A percentile compares a stretch with the other conserved stretches of the same genome.
phyloP scores from a whole-genome alignment of 495 filamentous ascomycete species.

The Pseudoneurospora amorphoporcata region DNA sequence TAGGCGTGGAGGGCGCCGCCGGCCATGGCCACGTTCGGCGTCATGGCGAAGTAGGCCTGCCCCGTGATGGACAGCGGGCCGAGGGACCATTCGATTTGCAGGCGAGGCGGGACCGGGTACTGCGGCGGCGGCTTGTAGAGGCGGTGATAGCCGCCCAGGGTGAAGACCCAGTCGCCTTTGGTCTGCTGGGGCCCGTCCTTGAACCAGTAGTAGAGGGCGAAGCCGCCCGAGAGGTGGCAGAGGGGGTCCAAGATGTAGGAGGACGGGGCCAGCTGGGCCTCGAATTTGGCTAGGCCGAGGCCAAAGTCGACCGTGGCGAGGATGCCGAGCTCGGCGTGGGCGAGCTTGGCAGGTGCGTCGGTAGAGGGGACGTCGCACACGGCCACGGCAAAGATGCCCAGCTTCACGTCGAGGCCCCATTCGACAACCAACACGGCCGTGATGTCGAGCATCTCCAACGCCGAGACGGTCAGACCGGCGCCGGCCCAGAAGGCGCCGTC shows the following conservation, averaged over 20 bases:
- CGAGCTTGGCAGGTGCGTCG: conserved; percentile 14
- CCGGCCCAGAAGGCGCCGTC: conserved; percentile 30
- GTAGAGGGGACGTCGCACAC: conserved; percentile 23
- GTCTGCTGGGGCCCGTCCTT: not conserved
- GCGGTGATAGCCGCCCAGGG: conserved; percentile 41
- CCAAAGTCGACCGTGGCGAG: conserved; percentile 23
- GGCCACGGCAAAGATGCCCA: conserved; percentile 31
- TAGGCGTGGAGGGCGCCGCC: conserved; percentile 27
- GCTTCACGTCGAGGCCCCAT: conserved; percentile 16
- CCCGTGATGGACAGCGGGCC: conserved; percentile 30
- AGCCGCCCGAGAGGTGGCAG: conserved; percentile 39
- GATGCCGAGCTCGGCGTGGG: conserved; percentile 33
- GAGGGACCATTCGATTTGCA: conserved; percentile 33
- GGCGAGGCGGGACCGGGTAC: conserved; percentile 35
- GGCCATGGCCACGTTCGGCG: conserved; percentile 40
- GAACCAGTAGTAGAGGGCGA: conserved; percentile 39
- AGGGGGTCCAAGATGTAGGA: conserved; percentile 30
- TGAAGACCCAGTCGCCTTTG: conserved; percentile 41
- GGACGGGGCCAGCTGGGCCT: conserved; percentile 33
- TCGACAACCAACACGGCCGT: conserved; percentile 29
- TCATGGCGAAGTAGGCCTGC: conserved; percentile 43
- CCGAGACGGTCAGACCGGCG: conserved; percentile 29
- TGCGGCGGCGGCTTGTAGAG: conserved; percentile 25
- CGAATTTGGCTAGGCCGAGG: conserved; percentile 25
- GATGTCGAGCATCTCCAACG: conserved; percentile 32